These are phyloP conservation scores for Backusella mclennaniae DNA, from an alignment of 192 early-diverging fungal species.

Conservation along the genomic window DNA sequence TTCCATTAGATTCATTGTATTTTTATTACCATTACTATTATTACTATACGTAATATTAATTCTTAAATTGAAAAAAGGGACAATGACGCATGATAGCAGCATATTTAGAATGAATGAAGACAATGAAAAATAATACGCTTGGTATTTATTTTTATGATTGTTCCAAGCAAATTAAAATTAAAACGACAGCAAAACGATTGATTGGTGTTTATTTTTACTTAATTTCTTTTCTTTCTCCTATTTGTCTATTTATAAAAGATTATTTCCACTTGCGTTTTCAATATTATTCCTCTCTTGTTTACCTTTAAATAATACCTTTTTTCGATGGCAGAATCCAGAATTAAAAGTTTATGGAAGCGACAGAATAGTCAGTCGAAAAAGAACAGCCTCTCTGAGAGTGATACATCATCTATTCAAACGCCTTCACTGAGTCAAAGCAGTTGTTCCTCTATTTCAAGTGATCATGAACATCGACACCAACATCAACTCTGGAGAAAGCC, in stretches of 20 bases:
- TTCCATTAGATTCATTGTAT: neutral
- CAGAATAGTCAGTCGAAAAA: neutral
- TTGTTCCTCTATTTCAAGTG: neutral
- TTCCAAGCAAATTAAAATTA: constrained; percentile 2
- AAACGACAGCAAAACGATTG: neutral
- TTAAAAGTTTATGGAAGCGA: neutral
- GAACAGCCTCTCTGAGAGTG: neutral
- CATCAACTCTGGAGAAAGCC: neutral
- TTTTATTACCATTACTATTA: neutral
- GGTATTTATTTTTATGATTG: neutral
- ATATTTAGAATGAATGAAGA: neutral
- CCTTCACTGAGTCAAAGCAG: neutral
- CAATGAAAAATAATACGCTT: neutral
- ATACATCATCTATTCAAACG: neutral
- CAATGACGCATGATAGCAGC: neutral
- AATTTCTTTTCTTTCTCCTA: neutral
- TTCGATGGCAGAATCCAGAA: neutral
- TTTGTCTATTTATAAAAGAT: neutral
- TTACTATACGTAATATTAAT: no score
- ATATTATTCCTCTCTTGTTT: neutral
- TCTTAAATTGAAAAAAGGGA: neutral
- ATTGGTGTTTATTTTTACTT: constrained; percentile 5
- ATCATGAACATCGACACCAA: neutral
- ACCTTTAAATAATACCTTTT: neutral
- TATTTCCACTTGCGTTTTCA: neutral